Percentiles rank a stretch among this genome's conserved stretches.
Conservation (phyloP, 192 early-diverging fungal species). For the Spizellomyces sp. region DNA sequence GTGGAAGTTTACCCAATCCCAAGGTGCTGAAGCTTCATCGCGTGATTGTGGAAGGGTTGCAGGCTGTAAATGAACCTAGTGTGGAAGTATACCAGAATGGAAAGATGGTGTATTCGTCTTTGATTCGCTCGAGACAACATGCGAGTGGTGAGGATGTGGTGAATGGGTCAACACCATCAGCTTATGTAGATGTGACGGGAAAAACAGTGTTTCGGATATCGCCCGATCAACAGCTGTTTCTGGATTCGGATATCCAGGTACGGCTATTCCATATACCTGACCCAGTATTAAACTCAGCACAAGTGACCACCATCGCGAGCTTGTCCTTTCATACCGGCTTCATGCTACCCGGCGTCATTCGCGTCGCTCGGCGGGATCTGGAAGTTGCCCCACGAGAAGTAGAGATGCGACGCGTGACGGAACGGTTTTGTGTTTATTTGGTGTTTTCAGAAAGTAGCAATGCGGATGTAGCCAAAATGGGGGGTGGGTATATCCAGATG, state of each 20-base stretch:
- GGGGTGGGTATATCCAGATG: slow-evolving; percentile 29
- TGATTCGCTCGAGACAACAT: not conserved
- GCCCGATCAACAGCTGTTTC: slow-evolving; percentile 11
- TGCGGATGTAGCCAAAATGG: not conserved
- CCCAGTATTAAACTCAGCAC: slow-evolving; percentile 22
- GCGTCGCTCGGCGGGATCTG: slow-evolving; percentile 52
- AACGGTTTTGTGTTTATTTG: slow-evolving; percentile 51
- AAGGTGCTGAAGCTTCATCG: slow-evolving; percentile 43
- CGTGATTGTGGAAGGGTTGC: slow-evolving; percentile 47
- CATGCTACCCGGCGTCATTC: slow-evolving; percentile 57
- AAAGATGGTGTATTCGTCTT: slow-evolving; percentile 41
- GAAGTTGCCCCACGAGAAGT: slow-evolving; percentile 47
- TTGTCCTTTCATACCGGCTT: slow-evolving; percentile 66
- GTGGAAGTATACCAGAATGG: slow-evolving; percentile 57
- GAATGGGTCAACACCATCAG: not conserved
- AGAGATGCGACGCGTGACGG: slow-evolving; percentile 40
- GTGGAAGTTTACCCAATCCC: slow-evolving; percentile 49
- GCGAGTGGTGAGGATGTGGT: not conserved
- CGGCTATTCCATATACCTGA: slow-evolving; percentile 48
- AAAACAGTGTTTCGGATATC: slow-evolving; percentile 30
- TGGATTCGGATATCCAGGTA: slow-evolving; percentile 52
- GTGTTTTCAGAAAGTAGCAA: slow-evolving; percentile 41
- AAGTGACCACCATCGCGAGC: slow-evolving; percentile 53
- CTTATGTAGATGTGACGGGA: slow-evolving; percentile 10
- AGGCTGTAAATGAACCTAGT: slow-evolving; percentile 39